Base-by-base conservation (phyloP, 2,329 filamentous ascomycete genomes). In the Monosporascus sp. region DNA sequence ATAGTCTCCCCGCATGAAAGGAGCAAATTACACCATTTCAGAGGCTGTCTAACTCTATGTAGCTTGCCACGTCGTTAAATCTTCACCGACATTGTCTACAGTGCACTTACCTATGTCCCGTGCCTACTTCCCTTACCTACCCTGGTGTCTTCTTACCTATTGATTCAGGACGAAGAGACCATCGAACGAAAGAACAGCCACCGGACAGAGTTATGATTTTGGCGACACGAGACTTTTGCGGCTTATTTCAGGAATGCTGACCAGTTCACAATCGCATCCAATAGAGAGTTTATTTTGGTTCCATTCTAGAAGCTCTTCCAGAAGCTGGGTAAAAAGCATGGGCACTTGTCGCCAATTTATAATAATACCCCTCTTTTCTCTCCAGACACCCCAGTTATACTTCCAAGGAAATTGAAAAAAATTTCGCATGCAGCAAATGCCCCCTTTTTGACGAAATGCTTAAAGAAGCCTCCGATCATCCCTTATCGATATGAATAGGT, bases 11-110 rank as follows among this genome's bases (percentile, higher is more conserved):
- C 52, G 58, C 58, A 59, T 60, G 51, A 61, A 57, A 54, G 53
- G 50, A 57, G 56, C 49, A 61, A 60, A 60, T 61, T 60, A 49
- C 55, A 54, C 58, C 52, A 57, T 55, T 37, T 60, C 51, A 52
- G 51, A 50, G 50, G 55, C 48, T 49, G 14, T 20, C 40, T 43
- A 43, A 20, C 31, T 35, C 5, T 35, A 35, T 35, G 31, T 14
- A 35, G 40, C n/a, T 43, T 43, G 40, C 40, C 43, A 46, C 24
- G 24, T 27, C 26, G 11, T 31, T 26, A 46, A 46, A 26, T 7
- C 24, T 27, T 35, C 31, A 35, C 31, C 31, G 31, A 35, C 31
- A 35, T 35, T 35, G 31, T 35, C 31, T 35, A 35, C 11, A 14
- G 31, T 4, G 5, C 31, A 14, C 9, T 11, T 35, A 8, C 9